These are phyloP conservation scores for Globisporangium orthogonon DNA, from an alignment of 352 stramenopile species.

Conservation along the genomic window DNA sequence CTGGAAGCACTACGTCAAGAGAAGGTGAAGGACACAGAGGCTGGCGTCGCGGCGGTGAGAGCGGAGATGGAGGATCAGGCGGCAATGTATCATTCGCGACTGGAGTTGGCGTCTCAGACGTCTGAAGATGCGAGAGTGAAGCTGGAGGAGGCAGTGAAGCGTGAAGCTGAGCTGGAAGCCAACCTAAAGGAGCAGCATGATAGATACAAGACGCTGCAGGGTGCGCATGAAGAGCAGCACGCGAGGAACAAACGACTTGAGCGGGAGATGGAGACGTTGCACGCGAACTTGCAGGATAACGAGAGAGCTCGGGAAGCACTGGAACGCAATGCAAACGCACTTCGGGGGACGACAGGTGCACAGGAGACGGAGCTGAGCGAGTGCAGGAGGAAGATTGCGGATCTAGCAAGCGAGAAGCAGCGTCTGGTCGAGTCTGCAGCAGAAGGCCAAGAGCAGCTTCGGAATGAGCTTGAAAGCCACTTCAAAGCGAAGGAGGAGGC, in stretches of 20 bases:
- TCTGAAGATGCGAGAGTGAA: no score
- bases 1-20: background rate
- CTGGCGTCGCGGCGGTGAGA: background rate
- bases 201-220: background rate
- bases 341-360: background rate
- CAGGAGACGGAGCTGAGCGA: background rate
- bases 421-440: background rate
- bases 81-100: no score
- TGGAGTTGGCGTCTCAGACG: background rate
- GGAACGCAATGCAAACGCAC: background rate
- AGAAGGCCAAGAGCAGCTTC: background rate
- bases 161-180: background rate
- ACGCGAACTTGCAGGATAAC: background rate
- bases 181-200: background rate
- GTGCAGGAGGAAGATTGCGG: background rate
- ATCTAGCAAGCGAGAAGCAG: conserved; percentile 3
- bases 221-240: no score
- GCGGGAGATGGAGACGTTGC: background rate
- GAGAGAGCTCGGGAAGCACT: background rate
- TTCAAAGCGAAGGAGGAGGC: background rate
- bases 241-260: no score
- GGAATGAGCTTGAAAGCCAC: background rate
- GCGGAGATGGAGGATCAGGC: background rate
- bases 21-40: background rate
- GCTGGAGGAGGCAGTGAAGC: background rate